Conservation (phyloP, 2,329 filamentous ascomycete genomes). For the Colletotrichum kahawae region DNA sequence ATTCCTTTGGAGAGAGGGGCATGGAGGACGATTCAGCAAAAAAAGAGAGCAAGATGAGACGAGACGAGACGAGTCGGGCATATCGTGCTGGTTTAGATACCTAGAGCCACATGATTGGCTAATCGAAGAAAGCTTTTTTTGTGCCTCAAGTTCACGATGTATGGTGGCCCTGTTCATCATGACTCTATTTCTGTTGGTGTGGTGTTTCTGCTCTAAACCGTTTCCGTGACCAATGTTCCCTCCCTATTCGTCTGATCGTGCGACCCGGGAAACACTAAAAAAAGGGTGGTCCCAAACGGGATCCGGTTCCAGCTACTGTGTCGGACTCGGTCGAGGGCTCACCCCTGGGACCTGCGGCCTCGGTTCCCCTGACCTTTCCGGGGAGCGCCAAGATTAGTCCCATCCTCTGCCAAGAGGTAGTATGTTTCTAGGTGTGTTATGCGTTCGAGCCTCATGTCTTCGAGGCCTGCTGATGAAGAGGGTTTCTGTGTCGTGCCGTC, state of each 20-base stretch:
- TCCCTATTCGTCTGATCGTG: background rate
- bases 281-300: background rate
- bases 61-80: background rate
- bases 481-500: background rate
- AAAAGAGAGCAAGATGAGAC: background rate
- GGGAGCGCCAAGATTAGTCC: background rate
- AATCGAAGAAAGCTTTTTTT: background rate
- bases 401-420: background rate
- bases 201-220: background rate
- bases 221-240: background rate
- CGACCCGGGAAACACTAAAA: background rate
- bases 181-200: background rate
- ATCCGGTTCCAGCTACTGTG: constrained; percentile 10
- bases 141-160: background rate
- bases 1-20: background rate
- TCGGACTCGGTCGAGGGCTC: background rate
- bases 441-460: background rate
- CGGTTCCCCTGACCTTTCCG: background rate
- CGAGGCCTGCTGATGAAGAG: background rate
- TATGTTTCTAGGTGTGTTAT: background rate
- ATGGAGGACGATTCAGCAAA: background rate
- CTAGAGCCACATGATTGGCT: constrained; percentile 5
- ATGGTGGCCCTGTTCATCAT: background rate
- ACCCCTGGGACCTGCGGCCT: background rate
- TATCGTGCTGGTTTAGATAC: background rate